These are phyloP conservation scores for Uromyces viciae-fabae DNA, from an alignment of 1,284 basidiomycete species.

Conservation along the genomic window DNA sequence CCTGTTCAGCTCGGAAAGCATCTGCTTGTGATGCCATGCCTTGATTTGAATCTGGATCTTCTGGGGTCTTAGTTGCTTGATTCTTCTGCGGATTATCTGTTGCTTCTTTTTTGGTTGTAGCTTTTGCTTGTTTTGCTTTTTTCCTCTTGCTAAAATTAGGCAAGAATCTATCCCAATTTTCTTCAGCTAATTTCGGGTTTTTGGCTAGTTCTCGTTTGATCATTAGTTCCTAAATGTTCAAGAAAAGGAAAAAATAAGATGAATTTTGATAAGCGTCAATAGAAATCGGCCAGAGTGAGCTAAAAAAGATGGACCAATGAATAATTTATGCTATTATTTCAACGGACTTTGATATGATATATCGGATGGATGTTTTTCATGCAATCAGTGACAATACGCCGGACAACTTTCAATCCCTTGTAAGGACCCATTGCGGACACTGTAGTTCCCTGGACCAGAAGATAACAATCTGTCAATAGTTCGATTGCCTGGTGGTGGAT, in stretches of 20 bases:
- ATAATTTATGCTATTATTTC: not conserved
- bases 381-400: slow-evolving; percentile 91
- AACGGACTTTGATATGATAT: slow-evolving; percentile 86
- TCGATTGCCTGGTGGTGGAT: slow-evolving; percentile 97
- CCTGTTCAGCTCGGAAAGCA: slow-evolving; percentile 26
- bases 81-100: slow-evolving; percentile 64
- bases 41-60: slow-evolving; percentile 46
- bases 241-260: slow-evolving; percentile 5
- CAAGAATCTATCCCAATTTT: slow-evolving; percentile 96
- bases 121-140: slow-evolving; percentile 80
- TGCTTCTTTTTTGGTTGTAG: slow-evolving; percentile 55
- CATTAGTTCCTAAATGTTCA: slow-evolving; percentile 79
- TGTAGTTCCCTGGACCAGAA: slow-evolving; percentile 95
- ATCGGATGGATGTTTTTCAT: slow-evolving; percentile 99
- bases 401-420: slow-evolving; percentile 91
- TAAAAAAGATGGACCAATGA: too few relatives aligned
- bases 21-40: slow-evolving; percentile 46
- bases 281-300: not conserved
- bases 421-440: slow-evolving; percentile 96
- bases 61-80: slow-evolving; percentile 53
- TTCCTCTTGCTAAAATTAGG: slow-evolving; percentile 93
- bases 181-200: slow-evolving; percentile 88
- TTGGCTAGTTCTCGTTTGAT: slow-evolving; percentile 96
- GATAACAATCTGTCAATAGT: slow-evolving; percentile 91
- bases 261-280: not conserved